Conservation (phyloP, 2,329 filamentous ascomycete genomes). For the Aspergillus bombycis region DNA sequence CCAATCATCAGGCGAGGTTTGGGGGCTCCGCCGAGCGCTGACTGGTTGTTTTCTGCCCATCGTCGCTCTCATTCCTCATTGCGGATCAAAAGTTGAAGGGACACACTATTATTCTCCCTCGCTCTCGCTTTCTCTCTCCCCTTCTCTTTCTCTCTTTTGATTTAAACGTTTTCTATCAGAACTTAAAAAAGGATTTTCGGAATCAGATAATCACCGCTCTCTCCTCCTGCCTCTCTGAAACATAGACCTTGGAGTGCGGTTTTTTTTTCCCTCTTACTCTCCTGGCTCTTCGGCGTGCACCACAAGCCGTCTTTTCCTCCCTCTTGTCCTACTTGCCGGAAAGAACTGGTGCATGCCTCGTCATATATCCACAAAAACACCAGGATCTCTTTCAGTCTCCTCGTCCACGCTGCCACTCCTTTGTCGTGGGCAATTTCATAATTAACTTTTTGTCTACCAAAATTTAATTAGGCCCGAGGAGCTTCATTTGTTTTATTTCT, state of each 20-base stretch:
- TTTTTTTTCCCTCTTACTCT: constrained; percentile 1
- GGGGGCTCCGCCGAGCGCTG: constrained; percentile 14
- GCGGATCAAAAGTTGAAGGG: constrained; percentile 9
- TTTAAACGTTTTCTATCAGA: constrained; percentile 11
- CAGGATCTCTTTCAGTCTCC: constrained; percentile 20
- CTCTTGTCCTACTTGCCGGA: constrained; percentile 32
- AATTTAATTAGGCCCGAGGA: constrained; percentile 22
- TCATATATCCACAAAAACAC: constrained; percentile 46
- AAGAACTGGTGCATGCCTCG: constrained; percentile 41
- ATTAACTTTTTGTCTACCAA: constrained; percentile 12
- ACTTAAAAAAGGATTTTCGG: constrained; percentile 2
- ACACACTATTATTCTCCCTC: constrained; percentile 21
- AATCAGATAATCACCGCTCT: constrained; percentile 3
- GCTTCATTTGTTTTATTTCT: constrained; percentile 26
- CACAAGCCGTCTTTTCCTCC: constrained; percentile 32
- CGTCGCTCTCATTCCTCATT: constrained; percentile 11
- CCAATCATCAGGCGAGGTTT: constrained; percentile 12
- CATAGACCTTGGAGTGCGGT: background rate
- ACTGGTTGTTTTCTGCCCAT: constrained; percentile 12
- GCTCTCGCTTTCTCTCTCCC: constrained; percentile 17
- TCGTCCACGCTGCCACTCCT: constrained; percentile 14
- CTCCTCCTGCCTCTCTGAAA: constrained; percentile 9
- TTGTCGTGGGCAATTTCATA: constrained; percentile 23
- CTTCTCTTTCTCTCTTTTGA: constrained; percentile 18
- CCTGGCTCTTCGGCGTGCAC: constrained; percentile 23